phyloP scores from a whole-genome alignment of 176 grass and related monocot species.

The Oryza longistaminata region DNA sequence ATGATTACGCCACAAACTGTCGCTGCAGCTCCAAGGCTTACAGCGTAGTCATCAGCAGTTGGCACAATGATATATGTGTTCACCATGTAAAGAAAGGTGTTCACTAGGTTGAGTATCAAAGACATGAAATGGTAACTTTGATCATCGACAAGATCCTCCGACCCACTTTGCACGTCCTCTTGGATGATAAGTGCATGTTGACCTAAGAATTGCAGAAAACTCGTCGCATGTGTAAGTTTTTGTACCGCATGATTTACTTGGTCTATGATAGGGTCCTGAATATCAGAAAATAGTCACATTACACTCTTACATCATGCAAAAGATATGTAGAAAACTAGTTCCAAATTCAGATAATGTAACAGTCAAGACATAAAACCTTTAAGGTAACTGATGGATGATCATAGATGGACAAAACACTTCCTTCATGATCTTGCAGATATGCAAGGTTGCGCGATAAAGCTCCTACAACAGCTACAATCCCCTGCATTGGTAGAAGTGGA shows the following conservation, averaged over 20 bases:
- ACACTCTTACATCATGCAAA: background rate
- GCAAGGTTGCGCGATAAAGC: constrained; percentile 79
- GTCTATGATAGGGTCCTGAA: constrained; percentile 84
- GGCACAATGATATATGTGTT: constrained; percentile 92
- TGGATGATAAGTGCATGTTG: constrained; percentile 69
- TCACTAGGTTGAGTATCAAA: constrained; percentile 69
- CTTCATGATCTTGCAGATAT: constrained; percentile 65
- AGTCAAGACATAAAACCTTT: constrained; percentile 47
- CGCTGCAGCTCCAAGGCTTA: constrained; percentile 75
- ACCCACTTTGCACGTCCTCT: constrained; percentile 58
- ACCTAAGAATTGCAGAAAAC: constrained; percentile 81
- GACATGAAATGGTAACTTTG: constrained; percentile 78
- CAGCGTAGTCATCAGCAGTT: constrained; percentile 78
- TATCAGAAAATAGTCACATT: constrained; percentile 14
- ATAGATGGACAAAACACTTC: constrained; percentile 77
- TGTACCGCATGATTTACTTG: constrained; percentile 66
- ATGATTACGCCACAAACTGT: constrained; percentile 89
- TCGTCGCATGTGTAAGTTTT: constrained; percentile 65
- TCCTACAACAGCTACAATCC: constrained; percentile 80
- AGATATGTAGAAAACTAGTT: background rate
- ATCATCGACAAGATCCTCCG: constrained; percentile 56
- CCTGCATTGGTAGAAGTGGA: constrained; percentile 42
- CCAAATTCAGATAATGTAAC: constrained; percentile 19
- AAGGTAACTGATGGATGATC: constrained; percentile 62
- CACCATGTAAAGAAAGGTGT: constrained; percentile 94